phyloP scores from a whole-genome alignment of 2,329 filamentous ascomycete genomes.

The Pyrenophora seminiperda region DNA sequence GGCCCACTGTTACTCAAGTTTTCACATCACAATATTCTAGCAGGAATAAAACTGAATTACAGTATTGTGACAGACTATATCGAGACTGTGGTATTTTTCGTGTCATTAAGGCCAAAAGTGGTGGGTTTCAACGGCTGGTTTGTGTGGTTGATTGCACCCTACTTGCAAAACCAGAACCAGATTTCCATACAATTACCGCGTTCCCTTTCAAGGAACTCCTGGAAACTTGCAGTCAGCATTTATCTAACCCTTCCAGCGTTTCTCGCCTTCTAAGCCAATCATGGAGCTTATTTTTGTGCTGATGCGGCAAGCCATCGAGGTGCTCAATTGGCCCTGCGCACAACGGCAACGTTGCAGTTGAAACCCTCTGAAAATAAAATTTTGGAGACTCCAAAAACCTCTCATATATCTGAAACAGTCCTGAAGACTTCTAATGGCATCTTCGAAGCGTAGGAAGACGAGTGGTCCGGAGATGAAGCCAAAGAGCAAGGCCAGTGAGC shows the following conservation, averaged over 20 bases:
- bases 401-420: not conserved
- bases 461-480: conserved; percentile 12
- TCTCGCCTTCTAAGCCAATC: conserved; percentile 17
- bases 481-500: conserved; percentile 14
- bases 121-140: no score
- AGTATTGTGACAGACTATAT: no score
- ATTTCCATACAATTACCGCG: no score
- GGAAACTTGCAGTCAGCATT: not conserved
- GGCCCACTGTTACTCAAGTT: no score
- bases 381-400: not conserved
- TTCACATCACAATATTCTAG: no score
- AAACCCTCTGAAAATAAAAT: conserved; percentile 18
- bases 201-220: no score
- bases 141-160: no score
- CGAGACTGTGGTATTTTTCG: no score
- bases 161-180: no score
- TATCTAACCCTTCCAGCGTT: not conserved
- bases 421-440: conserved; percentile 20
- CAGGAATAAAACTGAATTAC: no score
- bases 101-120: no score
- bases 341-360: conserved; percentile 20
- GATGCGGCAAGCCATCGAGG: conserved; percentile 39
- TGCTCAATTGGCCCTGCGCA: conserved; percentile 39
- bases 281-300: conserved; percentile 25
- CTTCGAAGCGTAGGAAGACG: conserved; percentile 28